phyloP scores from a whole-genome alignment of 345 rosid species.

The Laguncularia racemosa region DNA sequence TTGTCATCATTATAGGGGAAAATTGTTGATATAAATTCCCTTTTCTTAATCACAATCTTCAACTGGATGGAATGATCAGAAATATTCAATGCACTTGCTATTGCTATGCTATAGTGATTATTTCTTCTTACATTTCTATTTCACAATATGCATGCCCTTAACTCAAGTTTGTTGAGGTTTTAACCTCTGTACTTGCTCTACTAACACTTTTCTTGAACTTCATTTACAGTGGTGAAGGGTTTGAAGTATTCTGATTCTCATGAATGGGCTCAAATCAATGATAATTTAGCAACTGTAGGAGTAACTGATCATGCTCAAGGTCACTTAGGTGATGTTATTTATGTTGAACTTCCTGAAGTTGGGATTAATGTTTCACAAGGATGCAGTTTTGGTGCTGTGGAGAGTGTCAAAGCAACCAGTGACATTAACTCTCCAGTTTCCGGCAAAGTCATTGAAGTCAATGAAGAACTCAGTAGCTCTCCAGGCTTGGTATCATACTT shows the following conservation, averaged over 20 bases:
- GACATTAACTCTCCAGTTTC: slow-evolving; percentile 90
- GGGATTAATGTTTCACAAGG: slow-evolving; percentile 66
- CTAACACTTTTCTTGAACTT: slow-evolving; percentile 6
- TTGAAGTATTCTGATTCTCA: slow-evolving; percentile 87
- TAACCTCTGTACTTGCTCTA: too few relatives aligned
- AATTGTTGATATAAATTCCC: too few relatives aligned
- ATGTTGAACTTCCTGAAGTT: slow-evolving; percentile 82
- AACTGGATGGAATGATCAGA: too few relatives aligned
- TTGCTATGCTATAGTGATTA: too few relatives aligned
- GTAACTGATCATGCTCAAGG: slow-evolving; percentile 98
- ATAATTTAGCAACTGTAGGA: slow-evolving; percentile 70
- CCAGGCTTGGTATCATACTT: slow-evolving; percentile 54
- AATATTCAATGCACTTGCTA: too few relatives aligned
- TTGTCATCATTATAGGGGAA: too few relatives aligned
- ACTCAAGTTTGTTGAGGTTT: too few relatives aligned
- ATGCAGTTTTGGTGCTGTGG: slow-evolving; percentile 84
- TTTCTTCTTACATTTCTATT: too few relatives aligned
- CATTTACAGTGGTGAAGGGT: slow-evolving; percentile 58
- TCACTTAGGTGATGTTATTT: slow-evolving; percentile 96
- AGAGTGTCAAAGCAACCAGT: slow-evolving; percentile 98
- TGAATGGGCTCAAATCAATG: slow-evolving; percentile 89
- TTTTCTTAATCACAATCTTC: too few relatives aligned
- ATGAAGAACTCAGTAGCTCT: slow-evolving; percentile 45
- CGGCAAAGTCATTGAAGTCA: slow-evolving; percentile 73
- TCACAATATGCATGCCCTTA: too few relatives aligned